Evolutionary conservation across 2,329 filamentous ascomycete species (phyloP).

Genomic region (Sarocladium strictum): DNA sequence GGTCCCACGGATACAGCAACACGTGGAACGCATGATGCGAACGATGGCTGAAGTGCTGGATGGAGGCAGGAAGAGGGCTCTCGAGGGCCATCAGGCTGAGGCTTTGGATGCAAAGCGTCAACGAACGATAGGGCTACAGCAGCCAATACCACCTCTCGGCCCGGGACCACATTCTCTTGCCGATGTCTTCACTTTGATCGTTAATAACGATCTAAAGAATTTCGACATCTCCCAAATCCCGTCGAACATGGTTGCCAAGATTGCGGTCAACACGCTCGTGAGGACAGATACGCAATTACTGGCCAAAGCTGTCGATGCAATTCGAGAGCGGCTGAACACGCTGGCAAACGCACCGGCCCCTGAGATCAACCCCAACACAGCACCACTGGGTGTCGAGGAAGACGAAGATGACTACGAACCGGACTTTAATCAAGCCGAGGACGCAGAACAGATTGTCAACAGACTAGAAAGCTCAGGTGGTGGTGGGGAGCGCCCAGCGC

Average conservation of each 20-base stretch:
- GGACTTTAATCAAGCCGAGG: slow-evolving; percentile 71
- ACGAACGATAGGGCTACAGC: slow-evolving; percentile 44
- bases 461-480: slow-evolving; percentile 51
- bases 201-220: slow-evolving; percentile 62
- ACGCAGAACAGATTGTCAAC: slow-evolving; percentile 71
- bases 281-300: slow-evolving; percentile 65
- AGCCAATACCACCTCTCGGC: slow-evolving; percentile 63
- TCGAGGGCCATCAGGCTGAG: slow-evolving; percentile 64
- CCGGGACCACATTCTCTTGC: slow-evolving; percentile 72
- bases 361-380: slow-evolving; percentile 50
- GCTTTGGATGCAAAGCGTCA: slow-evolving; percentile 80
- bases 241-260: slow-evolving; percentile 67
- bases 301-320: slow-evolving; percentile 63
- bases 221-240: slow-evolving; percentile 84
- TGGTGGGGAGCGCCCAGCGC: slow-evolving; percentile 27
- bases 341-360: slow-evolving; percentile 40
- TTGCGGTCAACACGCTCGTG: slow-evolving; percentile 73
- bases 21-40: slow-evolving; percentile 77
- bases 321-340: slow-evolving; percentile 43
- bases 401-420: slow-evolving; percentile 88
- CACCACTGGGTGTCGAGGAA: slow-evolving; percentile 61
- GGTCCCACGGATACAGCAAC: slow-evolving; percentile 73
- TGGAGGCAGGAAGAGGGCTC: slow-evolving; percentile 72
- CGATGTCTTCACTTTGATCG: slow-evolving; percentile 79
- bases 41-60: slow-evolving; percentile 74